phyloP scores from a whole-genome alignment of 192 early-diverging fungal genomes.

The Gigaspora rosea region DNA sequence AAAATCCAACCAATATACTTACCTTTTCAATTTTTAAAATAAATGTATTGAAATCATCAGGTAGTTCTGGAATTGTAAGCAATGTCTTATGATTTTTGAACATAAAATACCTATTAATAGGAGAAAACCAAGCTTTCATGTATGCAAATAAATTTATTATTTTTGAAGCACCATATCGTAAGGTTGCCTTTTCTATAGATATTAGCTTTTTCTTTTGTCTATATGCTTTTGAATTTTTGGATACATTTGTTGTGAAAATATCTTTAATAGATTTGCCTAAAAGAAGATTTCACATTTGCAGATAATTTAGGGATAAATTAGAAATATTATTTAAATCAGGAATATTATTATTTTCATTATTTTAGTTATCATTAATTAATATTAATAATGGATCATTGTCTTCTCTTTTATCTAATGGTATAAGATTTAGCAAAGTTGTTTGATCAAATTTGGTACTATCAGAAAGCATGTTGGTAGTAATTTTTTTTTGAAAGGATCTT shows the following conservation, averaged over 20 bases:
- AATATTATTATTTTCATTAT: no score
- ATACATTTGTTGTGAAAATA: background rate
- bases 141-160: slow-evolving; percentile 26
- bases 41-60: slow-evolving; percentile 2
- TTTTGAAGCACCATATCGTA: slow-evolving; percentile 20
- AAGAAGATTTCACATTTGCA: no score
- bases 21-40: slow-evolving; percentile 14
- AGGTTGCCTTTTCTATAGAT: slow-evolving; percentile 22
- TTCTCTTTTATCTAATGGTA: no score
- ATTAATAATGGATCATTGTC: no score
- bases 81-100: slow-evolving; percentile 2
- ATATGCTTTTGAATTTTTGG: slow-evolving; percentile 17
- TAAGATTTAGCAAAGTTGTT: no score
- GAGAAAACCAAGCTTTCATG: slow-evolving; percentile 25
- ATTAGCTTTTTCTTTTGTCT: slow-evolving; percentile 23
- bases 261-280: no score
- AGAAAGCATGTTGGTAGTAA: no score
- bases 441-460: no score
- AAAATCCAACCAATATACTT: background rate
- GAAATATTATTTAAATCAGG: no score
- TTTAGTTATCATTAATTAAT: no score
- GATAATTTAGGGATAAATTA: no score
- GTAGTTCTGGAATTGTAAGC: slow-evolving; percentile 9
- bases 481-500: no score
- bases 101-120: slow-evolving; percentile 16